Conservation (phyloP, 2,329 filamentous ascomycete species). For the Diaporthe ilicicola region DNA sequence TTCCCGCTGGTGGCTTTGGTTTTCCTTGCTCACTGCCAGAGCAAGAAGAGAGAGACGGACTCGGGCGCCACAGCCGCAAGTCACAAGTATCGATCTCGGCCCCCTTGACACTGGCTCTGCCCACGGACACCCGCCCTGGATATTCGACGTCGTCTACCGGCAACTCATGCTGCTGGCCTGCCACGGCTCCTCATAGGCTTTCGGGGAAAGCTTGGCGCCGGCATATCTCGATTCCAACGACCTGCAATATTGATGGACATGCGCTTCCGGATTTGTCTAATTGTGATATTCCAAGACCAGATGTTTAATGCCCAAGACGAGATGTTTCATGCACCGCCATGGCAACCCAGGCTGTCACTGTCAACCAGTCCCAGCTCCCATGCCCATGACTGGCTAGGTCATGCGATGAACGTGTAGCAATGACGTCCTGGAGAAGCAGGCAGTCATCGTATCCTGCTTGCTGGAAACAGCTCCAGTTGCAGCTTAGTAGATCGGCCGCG, state of each 20-base stretch:
- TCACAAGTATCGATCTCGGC: background rate
- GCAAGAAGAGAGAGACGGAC: background rate
- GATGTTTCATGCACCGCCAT: conserved; percentile 9
- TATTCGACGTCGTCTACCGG: too few relatives aligned
- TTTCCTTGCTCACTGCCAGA: background rate
- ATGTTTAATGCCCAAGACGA: conserved; percentile 13
- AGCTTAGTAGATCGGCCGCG: background rate
- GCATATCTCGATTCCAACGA: background rate
- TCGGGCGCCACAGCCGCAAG: background rate
- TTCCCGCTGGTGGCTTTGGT: too few relatives aligned
- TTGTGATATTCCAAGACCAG: conserved; percentile 19
- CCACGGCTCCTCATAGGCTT: background rate
- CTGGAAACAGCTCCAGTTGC: background rate
- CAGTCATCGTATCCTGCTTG: background rate
- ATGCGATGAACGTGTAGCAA: conserved; percentile 5
- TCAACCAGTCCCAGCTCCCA: background rate
- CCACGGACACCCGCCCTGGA: background rate
- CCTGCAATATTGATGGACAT: background rate
- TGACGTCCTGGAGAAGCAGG: background rate
- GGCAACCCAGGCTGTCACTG: conserved; percentile 6
- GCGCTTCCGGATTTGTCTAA: background rate
- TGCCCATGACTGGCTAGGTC: background rate
- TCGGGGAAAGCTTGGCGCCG: conserved; percentile 5
- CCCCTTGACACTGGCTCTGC: conserved; percentile 1
- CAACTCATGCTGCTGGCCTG: conserved; percentile 5